phyloP scores from a whole-genome alignment of 2,329 filamentous ascomycete genomes.

The Chrysoporthe austroafricana region DNA sequence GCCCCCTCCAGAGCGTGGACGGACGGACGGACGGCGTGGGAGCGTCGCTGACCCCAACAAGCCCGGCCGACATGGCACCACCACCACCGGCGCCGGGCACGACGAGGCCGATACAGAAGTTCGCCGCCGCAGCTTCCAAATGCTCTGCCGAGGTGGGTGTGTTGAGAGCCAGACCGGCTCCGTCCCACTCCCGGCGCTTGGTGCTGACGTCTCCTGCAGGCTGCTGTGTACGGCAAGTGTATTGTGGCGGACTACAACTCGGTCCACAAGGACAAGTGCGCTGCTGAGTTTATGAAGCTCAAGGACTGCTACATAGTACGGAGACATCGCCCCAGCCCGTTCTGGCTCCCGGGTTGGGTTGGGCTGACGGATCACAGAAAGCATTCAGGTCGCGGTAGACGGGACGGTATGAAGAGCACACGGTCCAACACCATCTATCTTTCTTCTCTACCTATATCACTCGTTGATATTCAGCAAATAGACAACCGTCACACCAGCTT shows the following conservation, averaged over 20 bases:
- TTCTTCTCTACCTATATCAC: background rate
- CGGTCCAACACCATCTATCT: conserved; percentile 11
- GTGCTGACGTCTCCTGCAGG: conserved; percentile 52
- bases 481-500: background rate
- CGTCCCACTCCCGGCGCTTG: background rate
- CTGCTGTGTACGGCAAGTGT: conserved; percentile 86
- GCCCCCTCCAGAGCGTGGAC: too few species aligned
- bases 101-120: conserved; percentile 56
- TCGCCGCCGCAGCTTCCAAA: conserved; percentile 57
- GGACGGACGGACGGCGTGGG: too few species aligned
- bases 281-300: conserved; percentile 78
- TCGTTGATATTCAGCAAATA: conserved; percentile 14
- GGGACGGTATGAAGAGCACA: background rate
- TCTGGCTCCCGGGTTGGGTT: background rate
- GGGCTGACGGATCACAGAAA: conserved; percentile 21
- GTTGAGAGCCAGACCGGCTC: background rate
- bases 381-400: conserved; percentile 25
- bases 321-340: conserved; percentile 3
- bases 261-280: conserved; percentile 88
- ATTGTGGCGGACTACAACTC: conserved; percentile 88
- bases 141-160: conserved; percentile 57
- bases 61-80: conserved; percentile 23
- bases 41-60: too few species aligned
- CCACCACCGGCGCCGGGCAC: conserved; percentile 36
- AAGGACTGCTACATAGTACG: conserved; percentile 87